Percentiles rank a stretch among this genome's conserved stretches.
Evolutionary conservation across 805 yeast species (phyloP).

Genomic region (Yarrowia sp.): DNA sequence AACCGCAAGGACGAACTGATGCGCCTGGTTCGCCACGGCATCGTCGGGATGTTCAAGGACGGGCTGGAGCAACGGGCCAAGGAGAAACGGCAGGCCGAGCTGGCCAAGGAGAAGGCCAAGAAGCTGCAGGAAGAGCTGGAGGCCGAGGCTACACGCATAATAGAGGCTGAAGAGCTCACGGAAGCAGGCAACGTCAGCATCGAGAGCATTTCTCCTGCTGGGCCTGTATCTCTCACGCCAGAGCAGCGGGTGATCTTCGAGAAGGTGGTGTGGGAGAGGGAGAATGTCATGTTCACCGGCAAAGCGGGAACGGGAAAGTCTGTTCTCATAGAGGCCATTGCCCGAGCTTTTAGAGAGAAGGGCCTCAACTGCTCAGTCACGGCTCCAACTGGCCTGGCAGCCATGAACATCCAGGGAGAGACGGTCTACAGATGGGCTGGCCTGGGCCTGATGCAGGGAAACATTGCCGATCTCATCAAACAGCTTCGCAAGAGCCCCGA

Average conservation of each 20-base stretch:
- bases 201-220: too few species aligned
- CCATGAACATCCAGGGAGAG: slow-evolving; percentile 83
- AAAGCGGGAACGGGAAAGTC: slow-evolving; percentile 19
- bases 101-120: too few species aligned
- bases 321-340: background rate
- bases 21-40: too few species aligned
- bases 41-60: too few species aligned
- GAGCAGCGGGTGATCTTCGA: slow-evolving; percentile 11
- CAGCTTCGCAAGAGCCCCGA: too few species aligned
- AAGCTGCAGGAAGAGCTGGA: too few species aligned
- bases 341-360: background rate
- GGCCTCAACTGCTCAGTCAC: slow-evolving; percentile 68
- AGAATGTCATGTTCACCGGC: slow-evolving; percentile 3
- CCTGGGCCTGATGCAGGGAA: slow-evolving; percentile 66
- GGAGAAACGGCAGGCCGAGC: too few species aligned
- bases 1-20: too few species aligned
- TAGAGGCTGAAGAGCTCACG: too few species aligned
- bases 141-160: too few species aligned
- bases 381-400: slow-evolving; percentile 95
- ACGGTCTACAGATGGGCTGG: slow-evolving; percentile 85
- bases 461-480: background rate
- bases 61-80: too few species aligned
- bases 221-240: background rate
- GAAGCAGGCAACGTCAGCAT: too few species aligned
- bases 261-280: background rate